phyloP scores from a whole-genome alignment of 495 filamentous ascomycete species.

The Penicillium alfredii region DNA sequence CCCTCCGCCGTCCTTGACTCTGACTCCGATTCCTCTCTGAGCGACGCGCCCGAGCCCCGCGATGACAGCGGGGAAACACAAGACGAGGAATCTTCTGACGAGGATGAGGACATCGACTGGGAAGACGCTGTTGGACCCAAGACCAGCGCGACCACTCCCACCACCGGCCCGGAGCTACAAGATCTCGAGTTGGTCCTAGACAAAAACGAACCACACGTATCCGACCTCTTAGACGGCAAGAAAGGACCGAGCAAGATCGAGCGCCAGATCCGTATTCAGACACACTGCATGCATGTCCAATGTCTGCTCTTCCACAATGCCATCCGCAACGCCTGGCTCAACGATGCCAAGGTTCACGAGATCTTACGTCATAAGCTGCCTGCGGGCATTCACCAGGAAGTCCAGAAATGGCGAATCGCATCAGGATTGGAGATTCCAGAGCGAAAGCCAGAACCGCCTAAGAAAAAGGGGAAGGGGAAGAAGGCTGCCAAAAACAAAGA shows the following conservation, averaged over 20 bases:
- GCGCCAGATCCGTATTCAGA: constrained; percentile 64
- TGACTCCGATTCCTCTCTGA: constrained; percentile 58
- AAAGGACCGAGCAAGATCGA: constrained; percentile 83
- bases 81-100: constrained; percentile 31
- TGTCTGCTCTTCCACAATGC: constrained; percentile 83
- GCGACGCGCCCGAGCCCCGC: constrained; percentile 43
- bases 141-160: constrained; percentile 24
- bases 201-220: constrained; percentile 49
- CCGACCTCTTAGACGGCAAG: constrained; percentile 61
- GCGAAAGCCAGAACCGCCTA: constrained; percentile 23
- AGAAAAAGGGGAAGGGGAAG: constrained; percentile 41
- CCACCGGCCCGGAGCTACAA: constrained; percentile 27
- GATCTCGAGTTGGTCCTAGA: constrained; percentile 76
- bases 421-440: constrained; percentile 53
- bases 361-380: constrained; percentile 68
- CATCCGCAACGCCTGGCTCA: constrained; percentile 79
- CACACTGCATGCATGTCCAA: constrained; percentile 87
- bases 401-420: constrained; percentile 66
- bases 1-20: too few relatives aligned
- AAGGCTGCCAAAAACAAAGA: constrained; percentile 47
- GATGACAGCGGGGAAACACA: too few relatives aligned
- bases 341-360: constrained; percentile 70
- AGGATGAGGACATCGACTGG: constrained; percentile 75
- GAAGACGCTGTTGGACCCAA: constrained; percentile 68
- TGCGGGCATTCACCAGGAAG: constrained; percentile 58